A percentile compares a stretch with the other conserved stretches of the same genome.
These are phyloP conservation scores for Globisporangium viniferum DNA, from an alignment of 352 stramenopile species.

Conservation along the genomic window DNA sequence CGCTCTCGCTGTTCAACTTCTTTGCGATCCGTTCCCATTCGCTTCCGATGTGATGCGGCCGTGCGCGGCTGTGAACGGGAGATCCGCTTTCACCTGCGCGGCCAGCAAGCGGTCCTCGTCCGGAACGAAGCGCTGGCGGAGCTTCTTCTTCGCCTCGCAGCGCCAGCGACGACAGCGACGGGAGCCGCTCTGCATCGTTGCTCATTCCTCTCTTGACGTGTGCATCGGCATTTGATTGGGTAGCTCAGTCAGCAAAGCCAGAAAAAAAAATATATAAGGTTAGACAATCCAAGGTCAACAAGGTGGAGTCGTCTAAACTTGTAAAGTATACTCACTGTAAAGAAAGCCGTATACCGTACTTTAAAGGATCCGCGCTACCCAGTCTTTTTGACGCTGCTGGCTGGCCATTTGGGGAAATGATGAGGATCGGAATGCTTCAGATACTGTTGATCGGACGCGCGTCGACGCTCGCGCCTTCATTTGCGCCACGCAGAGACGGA, in stretches of 20 bases:
- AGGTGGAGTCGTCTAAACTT: too few relatives aligned
- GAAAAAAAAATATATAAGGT: too few relatives aligned
- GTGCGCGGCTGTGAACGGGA: not conserved
- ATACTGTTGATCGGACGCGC: slow-evolving; percentile 17
- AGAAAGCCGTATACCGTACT: not conserved
- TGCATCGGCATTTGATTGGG: too few relatives aligned
- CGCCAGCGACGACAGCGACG: not conserved
- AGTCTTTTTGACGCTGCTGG: not conserved
- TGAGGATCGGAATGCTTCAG: slow-evolving; percentile 11
- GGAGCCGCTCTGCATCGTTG: not conserved
- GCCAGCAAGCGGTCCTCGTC: not conserved
- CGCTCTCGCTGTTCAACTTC: not conserved
- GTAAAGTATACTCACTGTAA: too few relatives aligned
- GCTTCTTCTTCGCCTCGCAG: not conserved
- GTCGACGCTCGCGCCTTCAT: not conserved
- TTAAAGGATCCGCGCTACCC: not conserved
- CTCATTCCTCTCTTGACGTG: not conserved
- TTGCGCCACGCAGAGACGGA: not conserved
- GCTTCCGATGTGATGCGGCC: not conserved
- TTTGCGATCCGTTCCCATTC: not conserved
- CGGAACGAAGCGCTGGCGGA: not conserved
- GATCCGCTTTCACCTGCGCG: not conserved
- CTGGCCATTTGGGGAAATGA: not conserved
- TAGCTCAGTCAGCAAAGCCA: too few relatives aligned
- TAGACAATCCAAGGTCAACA: too few relatives aligned